Base-by-base conservation (phyloP, 306 rosid species). In the Pyrus bretschneideri region DNA sequence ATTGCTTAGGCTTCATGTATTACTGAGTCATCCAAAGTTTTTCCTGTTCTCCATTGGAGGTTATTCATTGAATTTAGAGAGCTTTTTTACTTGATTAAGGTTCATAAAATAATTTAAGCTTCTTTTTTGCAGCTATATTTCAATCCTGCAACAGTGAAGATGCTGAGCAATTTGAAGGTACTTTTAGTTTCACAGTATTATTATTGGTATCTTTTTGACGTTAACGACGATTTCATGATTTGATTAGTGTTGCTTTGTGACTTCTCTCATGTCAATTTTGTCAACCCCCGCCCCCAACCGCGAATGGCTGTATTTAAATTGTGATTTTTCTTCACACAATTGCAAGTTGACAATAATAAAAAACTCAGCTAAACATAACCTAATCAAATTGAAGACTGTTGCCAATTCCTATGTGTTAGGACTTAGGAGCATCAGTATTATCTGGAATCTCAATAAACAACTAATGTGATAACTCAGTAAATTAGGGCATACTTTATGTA, bases 121-220 rank as follows among this genome's bases (percentile, higher is more conserved):
- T 72, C 45, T 84, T 51, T 83, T 71, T 11, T 89, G 91, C 98
- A 96, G 99, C 91, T 96, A 63, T 96, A 93, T 85, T 96, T 96
- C 79, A 96, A 89, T 84, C 99, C 99, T 74, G 96, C 99, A 57
- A 96, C 99, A 17, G 99, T 96, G 87, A 96, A 96, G 94, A 96
- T 96, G 99, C 87, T 96, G 81, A 96, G 99, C 87, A 96, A 96
- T 87, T 80, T 93, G 86, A 96, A 96, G 99, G 99, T 96, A 88
- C 71, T 74, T 82, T 74, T 59, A 76, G 27, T 68, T 69, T 63
- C 72, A 13, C 74, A 44, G n/a, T 64, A 25, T 71, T 79, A 67
- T 42, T 79, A 75, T 40, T 46, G 54, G 42, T 9, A 71, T 82
- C 54, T 60, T 29, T 45, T 46, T 64, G 73, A 62, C 57, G 30